phyloP scores from a whole-genome alignment of 2,329 filamentous ascomycete genomes.

The Trichocomaceae sp. region DNA sequence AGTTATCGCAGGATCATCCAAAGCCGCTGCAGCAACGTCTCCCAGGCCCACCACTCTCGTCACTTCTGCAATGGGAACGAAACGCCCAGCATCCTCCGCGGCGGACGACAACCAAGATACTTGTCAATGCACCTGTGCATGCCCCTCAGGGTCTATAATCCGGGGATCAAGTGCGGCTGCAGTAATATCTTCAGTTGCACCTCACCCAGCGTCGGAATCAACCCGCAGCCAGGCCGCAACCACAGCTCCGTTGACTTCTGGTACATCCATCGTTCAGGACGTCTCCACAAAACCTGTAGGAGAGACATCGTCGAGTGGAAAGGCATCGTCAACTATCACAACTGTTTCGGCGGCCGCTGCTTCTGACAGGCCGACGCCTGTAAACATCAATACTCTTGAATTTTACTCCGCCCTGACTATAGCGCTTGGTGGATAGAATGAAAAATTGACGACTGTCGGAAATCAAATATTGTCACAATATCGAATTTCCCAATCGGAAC shows the following conservation, averaged over 20 bases:
- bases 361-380: background rate
- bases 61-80: background rate
- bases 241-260: background rate
- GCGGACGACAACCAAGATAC: background rate
- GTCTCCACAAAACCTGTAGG: background rate
- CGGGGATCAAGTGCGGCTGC: background rate
- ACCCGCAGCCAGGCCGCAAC: background rate
- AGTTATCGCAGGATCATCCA: background rate
- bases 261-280: background rate
- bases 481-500: background rate
- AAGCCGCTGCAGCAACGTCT: background rate
- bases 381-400: constrained; percentile 10
- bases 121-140: constrained; percentile 11
- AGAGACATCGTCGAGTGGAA: background rate
- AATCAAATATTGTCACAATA: background rate
- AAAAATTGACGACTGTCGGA: background rate
- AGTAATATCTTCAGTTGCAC: background rate
- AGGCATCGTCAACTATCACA: background rate
- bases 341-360: background rate
- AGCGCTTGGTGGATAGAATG: constrained; percentile 4
- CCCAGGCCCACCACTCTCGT: background rate
- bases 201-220: background rate
- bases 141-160: background rate
- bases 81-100: background rate
- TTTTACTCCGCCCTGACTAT: constrained; percentile 12